Conservation (phyloP, 2,329 filamentous ascomycete genomes). For the Colletotrichum sp. region DNA sequence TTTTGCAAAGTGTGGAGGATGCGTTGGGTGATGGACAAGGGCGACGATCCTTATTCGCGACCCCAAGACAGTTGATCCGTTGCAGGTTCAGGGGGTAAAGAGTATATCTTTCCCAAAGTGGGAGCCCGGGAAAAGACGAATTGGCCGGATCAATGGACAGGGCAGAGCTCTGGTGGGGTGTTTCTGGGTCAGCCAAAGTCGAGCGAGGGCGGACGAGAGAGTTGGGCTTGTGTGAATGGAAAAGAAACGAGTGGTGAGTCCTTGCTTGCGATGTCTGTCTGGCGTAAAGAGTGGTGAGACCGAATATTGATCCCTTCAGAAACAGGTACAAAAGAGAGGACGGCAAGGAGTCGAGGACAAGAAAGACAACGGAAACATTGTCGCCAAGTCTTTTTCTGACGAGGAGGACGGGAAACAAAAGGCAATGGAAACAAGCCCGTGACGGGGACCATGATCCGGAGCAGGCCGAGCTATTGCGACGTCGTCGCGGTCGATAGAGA, state of each 20-base stretch:
- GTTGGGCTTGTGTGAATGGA: not conserved
- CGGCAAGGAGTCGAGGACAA: slow-evolving; percentile 3
- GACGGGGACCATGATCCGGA: slow-evolving; percentile 3
- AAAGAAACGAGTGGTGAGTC: slow-evolving; percentile 17
- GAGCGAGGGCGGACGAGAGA: not conserved
- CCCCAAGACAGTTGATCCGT: slow-evolving; percentile 18
- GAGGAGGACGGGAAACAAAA: slow-evolving; percentile 12
- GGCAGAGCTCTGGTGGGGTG: slow-evolving; percentile 1
- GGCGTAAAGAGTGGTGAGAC: slow-evolving; percentile 16
- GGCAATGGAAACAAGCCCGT: not conserved
- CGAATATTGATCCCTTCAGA: slow-evolving; percentile 7
- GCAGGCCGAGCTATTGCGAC: slow-evolving; percentile 19
- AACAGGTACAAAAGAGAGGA: not conserved
- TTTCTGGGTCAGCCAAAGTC: not conserved
- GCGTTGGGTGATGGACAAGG: slow-evolving; percentile 13
- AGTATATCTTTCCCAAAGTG: slow-evolving; percentile 1
- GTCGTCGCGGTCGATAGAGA: slow-evolving; percentile 3
- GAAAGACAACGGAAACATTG: not conserved
- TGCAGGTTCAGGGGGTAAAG: slow-evolving; percentile 3
- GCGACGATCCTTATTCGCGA: slow-evolving; percentile 21
- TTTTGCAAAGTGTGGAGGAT: slow-evolving; percentile 9
- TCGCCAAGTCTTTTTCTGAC: not conserved
- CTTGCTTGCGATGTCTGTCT: not conserved
- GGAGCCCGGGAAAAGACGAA: not conserved
- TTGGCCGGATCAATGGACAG: not conserved